Evolutionary conservation across 441 rosid species (phyloP).

Genomic region (Croton laevigatus): DNA sequence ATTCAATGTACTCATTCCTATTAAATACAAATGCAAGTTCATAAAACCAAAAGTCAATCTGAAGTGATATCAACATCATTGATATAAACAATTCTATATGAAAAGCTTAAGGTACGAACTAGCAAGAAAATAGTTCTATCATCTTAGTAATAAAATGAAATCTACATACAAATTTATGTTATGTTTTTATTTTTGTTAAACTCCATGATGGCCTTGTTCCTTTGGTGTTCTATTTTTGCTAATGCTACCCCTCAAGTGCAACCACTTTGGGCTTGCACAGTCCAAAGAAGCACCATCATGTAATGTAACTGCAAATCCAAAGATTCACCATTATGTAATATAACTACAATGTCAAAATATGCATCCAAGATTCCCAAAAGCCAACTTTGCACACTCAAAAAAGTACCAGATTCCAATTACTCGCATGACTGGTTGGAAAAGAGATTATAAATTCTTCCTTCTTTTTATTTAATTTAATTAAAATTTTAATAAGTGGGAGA

Average conservation of each 20-base stretch:
- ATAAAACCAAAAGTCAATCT: no score
- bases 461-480: neutral
- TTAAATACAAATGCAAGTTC: neutral
- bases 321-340: neutral
- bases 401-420: neutral
- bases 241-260: no score
- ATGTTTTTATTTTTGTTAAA: no score
- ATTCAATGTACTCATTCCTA: no score
- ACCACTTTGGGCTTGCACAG: neutral
- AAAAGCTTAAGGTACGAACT: no score
- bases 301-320: neutral
- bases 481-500: constrained; percentile 2
- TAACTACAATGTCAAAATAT: neutral
- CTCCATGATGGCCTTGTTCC: no score
- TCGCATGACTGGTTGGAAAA: neutral
- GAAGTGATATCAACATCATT: no score
- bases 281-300: neutral
- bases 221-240: no score
- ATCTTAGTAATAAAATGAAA: no score
- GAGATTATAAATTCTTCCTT: neutral
- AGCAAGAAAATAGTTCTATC: no score
- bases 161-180: no score
- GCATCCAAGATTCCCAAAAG: neutral
- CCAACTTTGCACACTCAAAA: neutral
- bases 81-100: no score